phyloP scores from a whole-genome alignment of 805 yeast species.

The Myxozyma neglecta region DNA sequence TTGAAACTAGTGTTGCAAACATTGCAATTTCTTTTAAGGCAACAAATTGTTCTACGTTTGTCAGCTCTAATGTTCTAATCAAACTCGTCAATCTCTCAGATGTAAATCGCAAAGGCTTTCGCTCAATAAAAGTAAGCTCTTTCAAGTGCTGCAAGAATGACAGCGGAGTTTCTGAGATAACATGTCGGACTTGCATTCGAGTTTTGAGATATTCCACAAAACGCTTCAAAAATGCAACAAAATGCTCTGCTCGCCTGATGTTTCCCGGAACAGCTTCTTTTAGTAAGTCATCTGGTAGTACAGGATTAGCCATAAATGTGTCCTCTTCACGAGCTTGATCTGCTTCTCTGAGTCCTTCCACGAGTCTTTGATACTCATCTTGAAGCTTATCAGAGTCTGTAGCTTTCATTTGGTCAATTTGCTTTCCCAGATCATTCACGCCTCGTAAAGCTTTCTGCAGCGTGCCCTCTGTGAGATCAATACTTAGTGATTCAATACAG shows the following conservation, averaged over 20 bases:
- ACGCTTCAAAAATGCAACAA: slow-evolving; percentile 86
- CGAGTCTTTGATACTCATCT: slow-evolving; percentile 87
- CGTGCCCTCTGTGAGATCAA: slow-evolving; percentile 89
- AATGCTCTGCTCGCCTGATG: slow-evolving; percentile 95
- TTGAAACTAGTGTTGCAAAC: slow-evolving; percentile 92
- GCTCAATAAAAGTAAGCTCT: slow-evolving; percentile 87
- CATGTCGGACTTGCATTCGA: slow-evolving; percentile 96
- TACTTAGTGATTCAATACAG: slow-evolving; percentile 90
- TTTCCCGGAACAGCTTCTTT: slow-evolving; percentile 97
- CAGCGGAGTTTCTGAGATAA: slow-evolving; percentile 94
- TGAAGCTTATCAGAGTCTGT: slow-evolving; percentile 82
- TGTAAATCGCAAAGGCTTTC: slow-evolving; percentile 83
- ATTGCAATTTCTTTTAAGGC: slow-evolving; percentile 95
- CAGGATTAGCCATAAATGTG: slow-evolving; percentile 81
- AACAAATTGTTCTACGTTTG: slow-evolving; percentile 85
- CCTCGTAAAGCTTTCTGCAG: slow-evolving; percentile 85
- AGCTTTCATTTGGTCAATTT: slow-evolving; percentile 79
- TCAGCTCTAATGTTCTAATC: slow-evolving; percentile 83
- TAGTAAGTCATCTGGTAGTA: slow-evolving; percentile 76
- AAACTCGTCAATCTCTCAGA: slow-evolving; percentile 85
- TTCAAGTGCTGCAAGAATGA: slow-evolving; percentile 91
- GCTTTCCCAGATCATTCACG: slow-evolving; percentile 72
- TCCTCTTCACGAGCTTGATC: slow-evolving; percentile 66
- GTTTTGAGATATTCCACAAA: slow-evolving; percentile 90
- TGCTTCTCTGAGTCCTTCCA: slow-evolving; percentile 81